Evolutionary conservation across 1,284 basidiomycete genomes (phyloP).

Genomic region (Heterobasidion occidentale): DNA sequence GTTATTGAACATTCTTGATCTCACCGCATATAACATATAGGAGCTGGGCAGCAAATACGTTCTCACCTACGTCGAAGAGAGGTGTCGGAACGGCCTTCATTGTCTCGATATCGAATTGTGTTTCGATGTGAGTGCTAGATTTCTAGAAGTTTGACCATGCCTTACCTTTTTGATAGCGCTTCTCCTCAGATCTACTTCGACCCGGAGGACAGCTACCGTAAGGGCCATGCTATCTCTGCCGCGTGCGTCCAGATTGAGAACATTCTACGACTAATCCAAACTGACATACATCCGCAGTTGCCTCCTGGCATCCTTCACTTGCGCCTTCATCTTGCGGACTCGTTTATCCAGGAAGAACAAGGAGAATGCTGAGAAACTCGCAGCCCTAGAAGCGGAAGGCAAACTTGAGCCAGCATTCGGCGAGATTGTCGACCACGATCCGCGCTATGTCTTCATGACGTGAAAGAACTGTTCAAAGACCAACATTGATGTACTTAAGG

Average conservation of each 20-base stretch:
- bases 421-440: conserved; percentile 39
- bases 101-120: conserved; percentile 46
- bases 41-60: conserved; percentile 51
- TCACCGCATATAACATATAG: conserved; percentile 17
- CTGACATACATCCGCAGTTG: background rate
- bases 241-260: conserved; percentile 23
- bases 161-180: conserved; percentile 24
- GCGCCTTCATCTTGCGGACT: background rate
- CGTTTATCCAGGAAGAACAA: conserved; percentile 1
- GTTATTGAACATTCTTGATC: background rate
- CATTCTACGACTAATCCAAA: background rate
- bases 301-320: background rate
- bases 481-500: background rate
- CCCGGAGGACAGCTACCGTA: conserved; percentile 36
- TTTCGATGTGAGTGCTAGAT: conserved; percentile 34
- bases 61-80: conserved; percentile 49
- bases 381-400: background rate
- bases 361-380: background rate
- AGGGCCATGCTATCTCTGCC: conserved; percentile 45
- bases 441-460: conserved; percentile 33
- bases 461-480: background rate
- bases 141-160: background rate
- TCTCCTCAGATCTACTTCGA: conserved; percentile 55
- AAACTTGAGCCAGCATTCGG: background rate
- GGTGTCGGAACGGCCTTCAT: conserved; percentile 53